These are phyloP conservation scores for Lasiosphaeris hirsuta DNA, from an alignment of 495 filamentous ascomycete genomes.

Conservation along the genomic window DNA sequence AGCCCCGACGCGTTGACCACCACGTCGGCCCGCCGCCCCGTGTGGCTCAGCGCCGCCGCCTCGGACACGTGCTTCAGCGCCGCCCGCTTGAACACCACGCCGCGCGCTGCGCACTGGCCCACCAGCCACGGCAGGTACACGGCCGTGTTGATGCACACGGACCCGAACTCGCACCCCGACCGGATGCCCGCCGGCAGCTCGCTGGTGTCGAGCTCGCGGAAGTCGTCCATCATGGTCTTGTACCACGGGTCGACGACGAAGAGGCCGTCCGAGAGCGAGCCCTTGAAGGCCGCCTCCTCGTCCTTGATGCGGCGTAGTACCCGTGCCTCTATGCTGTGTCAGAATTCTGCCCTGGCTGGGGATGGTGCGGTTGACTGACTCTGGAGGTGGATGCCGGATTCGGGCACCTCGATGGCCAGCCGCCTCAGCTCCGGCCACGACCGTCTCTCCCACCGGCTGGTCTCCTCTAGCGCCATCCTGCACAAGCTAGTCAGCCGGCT, in stretches of 20 bases:
- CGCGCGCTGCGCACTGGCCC: constrained; percentile 67
- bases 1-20: constrained; percentile 89
- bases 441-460: constrained; percentile 58
- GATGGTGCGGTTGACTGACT: constrained; percentile 39
- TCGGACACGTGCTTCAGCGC: constrained; percentile 67
- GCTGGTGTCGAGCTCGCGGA: constrained; percentile 52
- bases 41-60: constrained; percentile 61
- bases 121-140: constrained; percentile 84
- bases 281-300: constrained; percentile 20
- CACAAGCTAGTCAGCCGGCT: not conserved
- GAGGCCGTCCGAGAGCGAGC: constrained; percentile 52
- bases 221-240: constrained; percentile 68
- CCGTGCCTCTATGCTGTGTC: constrained; percentile 33
- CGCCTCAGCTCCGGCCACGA: constrained; percentile 66
- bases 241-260: constrained; percentile 77
- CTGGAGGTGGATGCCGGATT: constrained; percentile 88
- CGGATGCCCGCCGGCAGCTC: constrained; percentile 60
- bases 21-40: constrained; percentile 60
- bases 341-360: not conserved
- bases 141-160: constrained; percentile 87
- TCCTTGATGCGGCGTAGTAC: constrained; percentile 43
- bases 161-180: constrained; percentile 69
- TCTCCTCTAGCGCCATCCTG: constrained; percentile 20
- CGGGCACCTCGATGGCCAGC: constrained; percentile 68
- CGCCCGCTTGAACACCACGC: constrained; percentile 60